These are phyloP conservation scores for Pichia sp. DNA, from an alignment of 1,139 yeast genomes.

Conservation along the genomic window DNA sequence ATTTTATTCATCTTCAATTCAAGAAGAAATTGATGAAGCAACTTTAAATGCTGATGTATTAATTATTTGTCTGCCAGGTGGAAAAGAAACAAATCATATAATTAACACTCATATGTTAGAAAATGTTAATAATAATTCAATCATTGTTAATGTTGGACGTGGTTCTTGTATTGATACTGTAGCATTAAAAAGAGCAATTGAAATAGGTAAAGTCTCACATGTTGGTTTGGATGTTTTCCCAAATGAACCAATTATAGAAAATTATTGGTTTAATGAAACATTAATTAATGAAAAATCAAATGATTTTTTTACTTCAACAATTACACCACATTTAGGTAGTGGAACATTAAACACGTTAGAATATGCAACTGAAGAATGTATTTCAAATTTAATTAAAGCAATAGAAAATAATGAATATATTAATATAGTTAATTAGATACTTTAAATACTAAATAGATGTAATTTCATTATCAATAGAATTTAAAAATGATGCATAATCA, in stretches of 20 bases:
- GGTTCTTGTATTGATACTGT: conserved; percentile 70
- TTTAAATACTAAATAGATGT: background rate
- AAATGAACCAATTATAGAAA: conserved; percentile 55
- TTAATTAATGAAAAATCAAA: conserved; percentile 2
- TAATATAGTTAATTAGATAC: conserved; percentile 7
- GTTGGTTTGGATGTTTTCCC: conserved; percentile 82
- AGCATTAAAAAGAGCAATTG: conserved; percentile 62
- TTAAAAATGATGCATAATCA: conserved; percentile 15
- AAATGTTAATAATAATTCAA: conserved; percentile 45
- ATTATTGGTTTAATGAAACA: conserved; percentile 11
- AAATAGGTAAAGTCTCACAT: conserved; percentile 58
- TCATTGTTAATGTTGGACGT: conserved; percentile 75
- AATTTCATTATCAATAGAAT: conserved; percentile 1
- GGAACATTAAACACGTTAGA: conserved; percentile 51
- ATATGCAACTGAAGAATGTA: conserved; percentile 40
- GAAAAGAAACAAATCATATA: conserved; percentile 51
- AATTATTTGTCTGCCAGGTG: conserved; percentile 64
- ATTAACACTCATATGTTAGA: conserved; percentile 45
- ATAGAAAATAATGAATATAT: conserved; percentile 29
- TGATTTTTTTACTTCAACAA: conserved; percentile 35
- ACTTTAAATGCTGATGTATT: conserved; percentile 45
- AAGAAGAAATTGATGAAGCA: conserved; percentile 30
- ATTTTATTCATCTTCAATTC: background rate
- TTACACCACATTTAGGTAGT: conserved; percentile 76
- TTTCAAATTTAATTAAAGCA: conserved; percentile 42